A percentile compares a stretch with the other conserved stretches of the same genome.
phyloP scores from a whole-genome alignment of 805 yeast species.

The Monosporozyma aerobia region DNA sequence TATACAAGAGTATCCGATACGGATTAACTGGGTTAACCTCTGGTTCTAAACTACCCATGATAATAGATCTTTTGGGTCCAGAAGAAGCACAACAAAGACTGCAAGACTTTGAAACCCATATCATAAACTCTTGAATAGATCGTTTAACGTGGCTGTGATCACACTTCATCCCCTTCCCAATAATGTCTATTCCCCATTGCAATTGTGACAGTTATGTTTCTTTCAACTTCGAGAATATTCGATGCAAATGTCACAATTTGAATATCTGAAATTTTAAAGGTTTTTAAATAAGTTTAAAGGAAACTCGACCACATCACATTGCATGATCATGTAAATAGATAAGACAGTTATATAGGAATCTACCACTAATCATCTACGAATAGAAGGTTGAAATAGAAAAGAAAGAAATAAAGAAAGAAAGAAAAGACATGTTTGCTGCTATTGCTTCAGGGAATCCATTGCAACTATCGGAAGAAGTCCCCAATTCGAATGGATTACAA shows the following conservation, averaged over 20 bases:
- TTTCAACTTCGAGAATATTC: not conserved
- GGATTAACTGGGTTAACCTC: conserved; percentile 64
- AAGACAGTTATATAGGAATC: not conserved
- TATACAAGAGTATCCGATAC: conserved; percentile 53
- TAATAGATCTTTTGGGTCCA: conserved; percentile 47
- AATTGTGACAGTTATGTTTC: not conserved
- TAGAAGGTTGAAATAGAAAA: too few species aligned
- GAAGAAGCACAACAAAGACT: conserved; percentile 28
- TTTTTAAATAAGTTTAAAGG: not conserved
- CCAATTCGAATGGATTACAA: conserved; percentile 31
- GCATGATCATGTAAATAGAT: not conserved
- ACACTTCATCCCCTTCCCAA: not conserved
- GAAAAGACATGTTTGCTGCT: conserved; percentile 29
- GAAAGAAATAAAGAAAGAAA: not conserved
- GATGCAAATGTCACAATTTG: not conserved
- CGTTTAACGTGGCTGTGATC: not conserved
- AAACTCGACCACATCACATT: not conserved
- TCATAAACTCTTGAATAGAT: not conserved
- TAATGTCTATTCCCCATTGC: too few species aligned
- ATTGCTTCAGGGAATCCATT: conserved; percentile 33
- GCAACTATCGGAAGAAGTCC: conserved; percentile 29
- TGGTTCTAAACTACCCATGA: conserved; percentile 56
- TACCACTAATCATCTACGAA: too few species aligned
- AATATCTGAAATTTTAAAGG: not conserved
- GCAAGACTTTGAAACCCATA: not conserved